These are phyloP conservation scores for Dactylonectria estremocensis DNA, from an alignment of 2,329 filamentous ascomycete genomes.

Conservation along the genomic window DNA sequence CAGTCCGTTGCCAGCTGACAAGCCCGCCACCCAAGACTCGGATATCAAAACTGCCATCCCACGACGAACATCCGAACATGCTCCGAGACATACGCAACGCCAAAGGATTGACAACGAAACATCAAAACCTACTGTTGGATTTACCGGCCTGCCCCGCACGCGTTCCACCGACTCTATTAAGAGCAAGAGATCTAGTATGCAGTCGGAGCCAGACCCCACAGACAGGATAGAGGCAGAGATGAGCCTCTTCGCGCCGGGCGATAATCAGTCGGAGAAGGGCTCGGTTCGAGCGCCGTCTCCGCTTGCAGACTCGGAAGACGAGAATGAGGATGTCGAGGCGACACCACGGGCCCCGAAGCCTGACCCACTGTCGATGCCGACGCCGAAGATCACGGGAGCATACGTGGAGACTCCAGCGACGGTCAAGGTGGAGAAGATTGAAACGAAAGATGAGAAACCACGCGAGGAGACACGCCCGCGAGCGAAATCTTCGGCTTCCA, in stretches of 20 bases:
- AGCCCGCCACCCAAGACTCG: slow-evolving; percentile 9
- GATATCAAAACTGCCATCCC: slow-evolving; percentile 40
- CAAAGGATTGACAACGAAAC: slow-evolving; percentile 44
- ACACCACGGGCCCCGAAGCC: slow-evolving; percentile 64
- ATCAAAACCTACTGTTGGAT: slow-evolving; percentile 62
- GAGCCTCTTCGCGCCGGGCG: slow-evolving; percentile 68
- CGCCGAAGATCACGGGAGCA: slow-evolving; percentile 69
- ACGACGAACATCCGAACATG: slow-evolving; percentile 38
- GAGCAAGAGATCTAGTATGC: slow-evolving; percentile 65
- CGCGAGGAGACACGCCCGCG: slow-evolving; percentile 24
- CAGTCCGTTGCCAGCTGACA: slow-evolving; percentile 29
- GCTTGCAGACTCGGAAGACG: slow-evolving; percentile 50
- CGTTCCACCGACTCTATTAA: slow-evolving; percentile 63
- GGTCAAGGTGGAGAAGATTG: slow-evolving; percentile 55
- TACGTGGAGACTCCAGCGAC: slow-evolving; percentile 71
- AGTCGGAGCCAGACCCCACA: slow-evolving; percentile 69
- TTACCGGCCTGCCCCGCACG: slow-evolving; percentile 60
- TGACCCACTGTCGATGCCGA: slow-evolving; percentile 66
- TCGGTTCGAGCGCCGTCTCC: slow-evolving; percentile 67
- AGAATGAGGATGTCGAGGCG: slow-evolving; percentile 54
- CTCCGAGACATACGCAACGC: slow-evolving; percentile 27
- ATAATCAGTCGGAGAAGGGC: slow-evolving; percentile 70
- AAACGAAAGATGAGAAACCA: slow-evolving; percentile 38
- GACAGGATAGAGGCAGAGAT: slow-evolving; percentile 71
- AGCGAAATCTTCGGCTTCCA: slow-evolving; percentile 3